Conservation (phyloP, 2,329 filamentous ascomycete genomes). For the Verruconis gallopava region DNA sequence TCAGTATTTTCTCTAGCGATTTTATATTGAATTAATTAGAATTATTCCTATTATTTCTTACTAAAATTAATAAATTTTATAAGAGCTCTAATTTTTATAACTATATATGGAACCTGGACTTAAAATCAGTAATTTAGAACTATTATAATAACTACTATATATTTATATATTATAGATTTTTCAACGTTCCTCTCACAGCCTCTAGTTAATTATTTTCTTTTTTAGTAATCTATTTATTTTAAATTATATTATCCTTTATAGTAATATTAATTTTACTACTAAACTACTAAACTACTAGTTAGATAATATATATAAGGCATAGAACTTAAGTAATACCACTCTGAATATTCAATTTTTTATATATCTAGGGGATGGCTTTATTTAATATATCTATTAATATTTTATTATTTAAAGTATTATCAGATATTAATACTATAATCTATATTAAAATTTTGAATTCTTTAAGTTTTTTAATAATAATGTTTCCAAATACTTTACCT, state of each 20-base stretch:
- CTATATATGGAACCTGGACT: neutral
- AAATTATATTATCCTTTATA: neutral
- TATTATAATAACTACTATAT: neutral
- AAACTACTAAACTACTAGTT: neutral
- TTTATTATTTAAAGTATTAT: constrained; percentile 1
- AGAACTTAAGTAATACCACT: neutral
- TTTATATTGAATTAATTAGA: neutral
- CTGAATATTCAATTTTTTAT: neutral
- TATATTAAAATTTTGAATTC: neutral
- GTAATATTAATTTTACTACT: neutral
- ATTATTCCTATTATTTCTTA: neutral
- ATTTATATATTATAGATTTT: neutral
- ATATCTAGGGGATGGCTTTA: neutral
- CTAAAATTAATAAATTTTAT: neutral
- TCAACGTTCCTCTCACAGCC: neutral
- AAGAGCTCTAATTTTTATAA: neutral
- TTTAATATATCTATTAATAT: neutral
- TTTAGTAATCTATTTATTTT: neutral
- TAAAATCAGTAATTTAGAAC: neutral
- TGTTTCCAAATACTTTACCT: neutral
- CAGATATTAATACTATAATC: neutral
- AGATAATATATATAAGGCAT: constrained; percentile 1
- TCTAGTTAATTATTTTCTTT: neutral
- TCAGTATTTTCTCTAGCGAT: neutral
- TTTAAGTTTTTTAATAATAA: neutral